A percentile compares a stretch with the other conserved stretches of the same genome.
These are phyloP conservation scores for Tetrahymena thermophila DNA, from an alignment of 73 alveolate species.

Conservation along the genomic window DNA sequence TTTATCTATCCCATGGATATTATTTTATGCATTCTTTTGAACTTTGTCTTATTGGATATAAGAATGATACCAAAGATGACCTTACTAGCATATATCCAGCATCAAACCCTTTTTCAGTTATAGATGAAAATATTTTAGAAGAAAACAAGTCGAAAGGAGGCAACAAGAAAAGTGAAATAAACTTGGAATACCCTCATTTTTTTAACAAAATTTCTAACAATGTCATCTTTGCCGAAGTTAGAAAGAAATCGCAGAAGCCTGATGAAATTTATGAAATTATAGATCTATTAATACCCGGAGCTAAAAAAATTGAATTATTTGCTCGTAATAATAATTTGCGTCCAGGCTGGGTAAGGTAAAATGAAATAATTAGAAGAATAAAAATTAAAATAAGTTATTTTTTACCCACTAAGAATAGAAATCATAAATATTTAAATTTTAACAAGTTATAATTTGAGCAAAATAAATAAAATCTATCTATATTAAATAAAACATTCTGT, in stretches of 20 bases:
- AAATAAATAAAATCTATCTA: not conserved
- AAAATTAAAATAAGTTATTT: too few species aligned
- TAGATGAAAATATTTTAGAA: constrained; percentile 54
- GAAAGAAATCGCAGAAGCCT: constrained; percentile 79
- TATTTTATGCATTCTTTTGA: constrained; percentile 79
- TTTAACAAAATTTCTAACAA: constrained; percentile 62
- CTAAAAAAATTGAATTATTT: constrained; percentile 74
- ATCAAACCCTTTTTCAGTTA: constrained; percentile 50
- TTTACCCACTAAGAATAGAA: not conserved
- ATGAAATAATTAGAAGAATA: not conserved
- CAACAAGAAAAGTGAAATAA: constrained; percentile 51
- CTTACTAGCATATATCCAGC: constrained; percentile 42
- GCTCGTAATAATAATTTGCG: constrained; percentile 85
- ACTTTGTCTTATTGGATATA: constrained; percentile 21
- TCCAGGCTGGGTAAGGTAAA: constrained; percentile 60
- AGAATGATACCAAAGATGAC: constrained; percentile 42
- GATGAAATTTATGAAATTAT: constrained; percentile 71
- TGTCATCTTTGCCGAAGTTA: constrained; percentile 65
- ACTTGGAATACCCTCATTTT: constrained; percentile 56
- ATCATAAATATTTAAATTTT: too few species aligned
- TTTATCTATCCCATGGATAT: constrained; percentile 77
- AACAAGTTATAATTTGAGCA: too few species aligned
- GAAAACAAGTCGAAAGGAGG: constrained; percentile 65
- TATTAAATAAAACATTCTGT: too few species aligned
- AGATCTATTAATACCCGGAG: constrained; percentile 74